Conservation (phyloP, 352 stramenopile genomes). For the Phytopythium mirpurense region DNA sequence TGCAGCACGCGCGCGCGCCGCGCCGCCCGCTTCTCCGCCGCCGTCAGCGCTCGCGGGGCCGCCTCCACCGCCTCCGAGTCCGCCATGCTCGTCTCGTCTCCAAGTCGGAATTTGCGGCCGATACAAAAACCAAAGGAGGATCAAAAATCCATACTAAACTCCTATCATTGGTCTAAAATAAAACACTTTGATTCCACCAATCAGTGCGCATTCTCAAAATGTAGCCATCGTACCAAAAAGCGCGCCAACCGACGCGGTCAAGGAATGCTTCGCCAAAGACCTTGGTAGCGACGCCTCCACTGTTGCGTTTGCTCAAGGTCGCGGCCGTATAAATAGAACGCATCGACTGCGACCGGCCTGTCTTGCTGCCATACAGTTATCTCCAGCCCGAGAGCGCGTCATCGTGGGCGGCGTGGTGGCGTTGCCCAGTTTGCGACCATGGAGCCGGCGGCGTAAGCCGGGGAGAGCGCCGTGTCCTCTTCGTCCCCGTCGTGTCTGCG, state of each 20-base stretch:
- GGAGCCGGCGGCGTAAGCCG: background rate
- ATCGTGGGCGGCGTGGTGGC: too few species aligned
- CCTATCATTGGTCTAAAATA: background rate
- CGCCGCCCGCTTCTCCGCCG: conserved; percentile 60
- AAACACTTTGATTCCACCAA: background rate
- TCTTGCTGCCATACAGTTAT: too few species aligned
- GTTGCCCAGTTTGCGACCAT: background rate
- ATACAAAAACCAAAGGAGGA: too few species aligned
- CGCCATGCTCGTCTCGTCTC: background rate
- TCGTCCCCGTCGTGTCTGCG: too few species aligned
- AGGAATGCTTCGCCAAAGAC: too few species aligned
- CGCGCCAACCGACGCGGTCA: too few species aligned
- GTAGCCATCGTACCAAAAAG: conserved; percentile 2
- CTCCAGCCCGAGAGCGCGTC: too few species aligned
- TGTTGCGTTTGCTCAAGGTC: too few species aligned
- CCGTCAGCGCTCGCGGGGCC: conserved; percentile 10
- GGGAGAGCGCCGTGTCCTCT: too few species aligned
- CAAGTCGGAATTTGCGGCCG: too few species aligned
- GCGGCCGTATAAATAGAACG: background rate
- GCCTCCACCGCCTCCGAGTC: background rate
- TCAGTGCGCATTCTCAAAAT: background rate
- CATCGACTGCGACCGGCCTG: background rate
- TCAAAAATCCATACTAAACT: too few species aligned
- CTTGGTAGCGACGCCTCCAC: too few species aligned
- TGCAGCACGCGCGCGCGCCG: conserved; percentile 60